Evolutionary conservation across 2,329 filamentous ascomycete species (phyloP).

Genomic region (Stachybotrys chartarum): DNA sequence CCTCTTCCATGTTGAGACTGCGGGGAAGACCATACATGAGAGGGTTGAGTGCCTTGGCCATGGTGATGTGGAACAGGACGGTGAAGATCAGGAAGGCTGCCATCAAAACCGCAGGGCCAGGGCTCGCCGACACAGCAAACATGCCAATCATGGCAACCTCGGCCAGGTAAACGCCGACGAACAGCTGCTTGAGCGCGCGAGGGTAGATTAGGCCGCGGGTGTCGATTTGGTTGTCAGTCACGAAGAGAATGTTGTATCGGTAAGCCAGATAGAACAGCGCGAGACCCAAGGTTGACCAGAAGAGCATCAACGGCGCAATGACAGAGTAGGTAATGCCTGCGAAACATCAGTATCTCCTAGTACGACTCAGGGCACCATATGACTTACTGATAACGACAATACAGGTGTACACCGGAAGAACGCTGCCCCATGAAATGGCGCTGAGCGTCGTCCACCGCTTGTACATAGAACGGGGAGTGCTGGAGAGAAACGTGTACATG

Average conservation of each 20-base stretch:
- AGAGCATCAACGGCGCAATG: conserved; percentile 75
- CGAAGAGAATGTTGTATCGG: conserved; percentile 80
- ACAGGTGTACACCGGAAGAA: conserved; percentile 69
- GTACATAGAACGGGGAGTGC: conserved; percentile 73
- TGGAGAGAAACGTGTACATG: conserved; percentile 64
- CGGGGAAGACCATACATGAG: conserved; percentile 67
- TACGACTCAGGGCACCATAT: background rate
- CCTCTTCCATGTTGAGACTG: conserved; percentile 40
- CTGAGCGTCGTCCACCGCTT: conserved; percentile 62
- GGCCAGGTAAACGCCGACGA: conserved; percentile 73
- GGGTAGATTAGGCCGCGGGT: conserved; percentile 86
- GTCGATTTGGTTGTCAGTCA: conserved; percentile 71
- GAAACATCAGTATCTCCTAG: conserved; percentile 9
- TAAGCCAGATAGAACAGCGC: conserved; percentile 77
- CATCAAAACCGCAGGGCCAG: conserved; percentile 70
- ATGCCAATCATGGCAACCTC: conserved; percentile 76
- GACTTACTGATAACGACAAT: conserved; percentile 59
- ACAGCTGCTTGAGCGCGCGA: conserved; percentile 78
- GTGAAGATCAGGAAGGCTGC: conserved; percentile 69
- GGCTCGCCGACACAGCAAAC: conserved; percentile 60
- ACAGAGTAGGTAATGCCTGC: conserved; percentile 68
- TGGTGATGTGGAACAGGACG: conserved; percentile 66
- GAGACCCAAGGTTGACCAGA: conserved; percentile 72
- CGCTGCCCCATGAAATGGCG: conserved; percentile 68
- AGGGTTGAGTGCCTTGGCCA: conserved; percentile 63